Evolutionary conservation across 371 early-diverging fungal species (phyloP), one percentile per base, ranked within the genome.

Genomic region (Rhizomucor miehei): DNA sequence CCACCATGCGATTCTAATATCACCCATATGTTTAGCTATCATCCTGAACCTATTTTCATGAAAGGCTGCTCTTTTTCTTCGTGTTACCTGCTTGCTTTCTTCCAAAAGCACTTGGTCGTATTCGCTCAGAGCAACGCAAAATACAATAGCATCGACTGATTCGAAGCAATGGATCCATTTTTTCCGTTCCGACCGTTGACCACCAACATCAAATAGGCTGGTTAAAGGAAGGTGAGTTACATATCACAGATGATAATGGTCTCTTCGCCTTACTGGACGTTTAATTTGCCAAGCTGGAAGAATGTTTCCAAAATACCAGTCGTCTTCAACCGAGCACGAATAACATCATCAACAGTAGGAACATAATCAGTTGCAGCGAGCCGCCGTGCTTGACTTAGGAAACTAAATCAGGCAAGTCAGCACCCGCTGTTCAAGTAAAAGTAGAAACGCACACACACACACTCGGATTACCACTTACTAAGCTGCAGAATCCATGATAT

Each of bases 101-200:
- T 90, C 90, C 36, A 84, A 73, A 44, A 89, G 71, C 19, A 80
- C 79, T 66, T 90, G 90, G 58, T 83, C 89, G 64, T 80, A 88
- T 69, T 77, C 87, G 59, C 77, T 79, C 44, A 83, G 70, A 40
- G 85, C 91, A 54, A 81, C 88, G 65, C 73, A 85, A 72, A 76
- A 88, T 45, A 79, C 87, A 59, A 79, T 88, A 52, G 75, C 82
- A 47, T 75, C 90, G 17, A 87, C 91, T 44, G 80, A 70, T 75
- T 91, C 84, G 75, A 93, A 88, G 66, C 92, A 93, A 59, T 92
- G 93, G 45, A 90, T 89, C 96, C 96, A 94, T 68, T 92, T 92
- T 63, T 91, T 93, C 52, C 96, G 80, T 65, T 91, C 90, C 35
- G 88, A 87, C 24, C 90, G 78, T 40, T 86, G 88, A 5, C 86